A percentile compares a stretch with the other conserved stretches of the same genome.
phyloP scores from a whole-genome alignment of 176 grass and related monocot species.

The Raddia guianensis region DNA sequence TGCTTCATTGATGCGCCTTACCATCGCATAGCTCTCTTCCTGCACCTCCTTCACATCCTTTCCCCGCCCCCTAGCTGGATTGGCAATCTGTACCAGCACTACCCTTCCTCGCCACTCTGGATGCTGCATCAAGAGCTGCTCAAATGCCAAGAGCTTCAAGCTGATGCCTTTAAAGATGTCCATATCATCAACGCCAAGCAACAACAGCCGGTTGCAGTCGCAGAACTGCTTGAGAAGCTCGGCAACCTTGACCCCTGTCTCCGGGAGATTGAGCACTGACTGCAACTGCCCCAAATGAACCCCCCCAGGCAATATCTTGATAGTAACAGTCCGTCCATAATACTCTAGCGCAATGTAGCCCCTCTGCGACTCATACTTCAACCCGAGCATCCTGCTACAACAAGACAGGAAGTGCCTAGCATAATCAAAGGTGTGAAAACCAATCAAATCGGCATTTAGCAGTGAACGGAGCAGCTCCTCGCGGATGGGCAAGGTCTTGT shows the following conservation, averaged over 20 bases:
- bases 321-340: slow-evolving; percentile 84
- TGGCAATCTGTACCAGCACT: slow-evolving; percentile 93
- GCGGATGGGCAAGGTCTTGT: slow-evolving; percentile 77
- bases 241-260: slow-evolving; percentile 63
- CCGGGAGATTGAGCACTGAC: slow-evolving; percentile 60
- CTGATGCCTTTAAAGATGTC: slow-evolving; percentile 97
- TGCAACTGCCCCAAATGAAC: slow-evolving; percentile 80
- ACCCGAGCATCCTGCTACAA: slow-evolving; percentile 89
- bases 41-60: slow-evolving; percentile 92
- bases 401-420: slow-evolving; percentile 88
- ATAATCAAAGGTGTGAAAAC: slow-evolving; percentile 95
- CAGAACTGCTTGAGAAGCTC: slow-evolving; percentile 81
- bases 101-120: slow-evolving; percentile 68
- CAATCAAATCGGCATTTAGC: slow-evolving; percentile 84
- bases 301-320: slow-evolving; percentile 91
- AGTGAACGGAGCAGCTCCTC: slow-evolving; percentile 81
- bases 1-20: slow-evolving; percentile 72
- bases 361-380: slow-evolving; percentile 85
- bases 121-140: slow-evolving; percentile 83
- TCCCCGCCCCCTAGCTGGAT: slow-evolving; percentile 81
- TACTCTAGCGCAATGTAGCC: slow-evolving; percentile 91
- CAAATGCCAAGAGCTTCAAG: slow-evolving; percentile 89
- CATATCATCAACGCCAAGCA: slow-evolving; percentile 95
- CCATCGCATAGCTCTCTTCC: slow-evolving; percentile 86
- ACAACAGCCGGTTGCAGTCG: slow-evolving; percentile 46